phyloP scores from a whole-genome alignment of 257 asterid genomes.

The Rhazya stricta region DNA sequence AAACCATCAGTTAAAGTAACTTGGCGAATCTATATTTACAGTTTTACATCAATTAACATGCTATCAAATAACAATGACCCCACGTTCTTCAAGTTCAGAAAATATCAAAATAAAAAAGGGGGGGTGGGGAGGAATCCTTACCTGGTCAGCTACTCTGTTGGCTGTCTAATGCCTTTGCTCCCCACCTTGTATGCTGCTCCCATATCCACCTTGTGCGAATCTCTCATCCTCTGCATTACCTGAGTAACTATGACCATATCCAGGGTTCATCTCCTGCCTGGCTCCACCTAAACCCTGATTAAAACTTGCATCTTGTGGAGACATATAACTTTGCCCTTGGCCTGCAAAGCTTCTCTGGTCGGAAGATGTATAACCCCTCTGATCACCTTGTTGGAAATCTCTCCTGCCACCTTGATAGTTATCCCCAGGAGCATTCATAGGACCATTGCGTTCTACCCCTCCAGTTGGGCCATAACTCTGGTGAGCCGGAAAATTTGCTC shows the following conservation, averaged over 20 bases:
- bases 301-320: slow-evolving; percentile 31
- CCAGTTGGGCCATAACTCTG: slow-evolving; percentile 28
- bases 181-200: slow-evolving; percentile 14
- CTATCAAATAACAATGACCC: not conserved
- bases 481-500: slow-evolving; percentile 20
- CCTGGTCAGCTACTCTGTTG: slow-evolving; percentile 27
- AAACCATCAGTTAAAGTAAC: not conserved
- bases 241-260: slow-evolving; percentile 23
- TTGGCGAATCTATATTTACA: not conserved
- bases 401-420: slow-evolving; percentile 19
- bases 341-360: slow-evolving; percentile 30
- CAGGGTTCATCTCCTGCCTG: slow-evolving; percentile 9
- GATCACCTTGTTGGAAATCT: slow-evolving; percentile 23
- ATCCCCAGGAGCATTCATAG: slow-evolving; percentile 27
- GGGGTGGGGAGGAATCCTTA: slow-evolving; percentile 11
- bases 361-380: slow-evolving; percentile 17
- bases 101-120: not conserved
- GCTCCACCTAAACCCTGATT: slow-evolving; percentile 17
- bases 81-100: not conserved
- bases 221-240: slow-evolving; percentile 18
- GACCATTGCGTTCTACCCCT: slow-evolving; percentile 29
- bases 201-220: slow-evolving; percentile 19
- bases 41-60: not conserved
- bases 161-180: slow-evolving; percentile 27
- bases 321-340: slow-evolving; percentile 25